Evolutionary conservation across 2,329 filamentous ascomycete genomes (phyloP).

Genomic region (Lasiodiplodia gonubiensis): DNA sequence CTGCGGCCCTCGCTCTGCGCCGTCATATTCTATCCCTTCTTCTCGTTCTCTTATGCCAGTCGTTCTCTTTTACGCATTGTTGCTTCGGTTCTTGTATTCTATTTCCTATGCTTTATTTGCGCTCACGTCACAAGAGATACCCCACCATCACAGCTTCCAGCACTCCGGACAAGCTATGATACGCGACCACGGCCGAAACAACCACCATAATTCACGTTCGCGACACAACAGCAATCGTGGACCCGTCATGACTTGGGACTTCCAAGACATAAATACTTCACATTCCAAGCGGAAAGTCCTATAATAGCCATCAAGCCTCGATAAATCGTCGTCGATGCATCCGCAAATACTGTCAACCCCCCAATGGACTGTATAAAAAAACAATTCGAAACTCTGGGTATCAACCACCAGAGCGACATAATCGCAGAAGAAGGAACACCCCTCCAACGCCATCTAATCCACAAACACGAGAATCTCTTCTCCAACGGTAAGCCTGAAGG

Average conservation of each 20-base stretch:
- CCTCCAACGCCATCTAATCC: background rate
- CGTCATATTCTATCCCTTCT: background rate
- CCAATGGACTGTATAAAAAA: constrained; percentile 23
- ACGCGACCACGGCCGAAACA: constrained; percentile 9
- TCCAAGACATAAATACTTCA: constrained; percentile 3
- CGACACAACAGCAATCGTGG: background rate
- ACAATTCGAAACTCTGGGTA: constrained; percentile 6
- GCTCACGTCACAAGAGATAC: background rate
- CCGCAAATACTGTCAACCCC: background rate
- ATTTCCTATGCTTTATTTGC: constrained; percentile 1
- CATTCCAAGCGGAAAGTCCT: constrained; percentile 1
- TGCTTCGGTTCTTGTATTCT: background rate
- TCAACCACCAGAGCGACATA: constrained; percentile 4
- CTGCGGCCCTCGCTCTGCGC: background rate
- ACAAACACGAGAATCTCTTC: background rate
- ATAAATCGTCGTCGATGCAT: background rate
- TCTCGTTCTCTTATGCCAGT: background rate
- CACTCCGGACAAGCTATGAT: background rate
- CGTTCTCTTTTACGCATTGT: background rate
- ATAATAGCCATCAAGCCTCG: background rate
- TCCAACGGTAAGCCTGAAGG: background rate
- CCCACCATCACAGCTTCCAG: background rate
- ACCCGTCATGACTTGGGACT: constrained; percentile 19
- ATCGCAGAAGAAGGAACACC: background rate
- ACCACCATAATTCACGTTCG: background rate